Base-by-base conservation (phyloP, 768 basidiomycete genomes). In the Amanita muscaria region DNA sequence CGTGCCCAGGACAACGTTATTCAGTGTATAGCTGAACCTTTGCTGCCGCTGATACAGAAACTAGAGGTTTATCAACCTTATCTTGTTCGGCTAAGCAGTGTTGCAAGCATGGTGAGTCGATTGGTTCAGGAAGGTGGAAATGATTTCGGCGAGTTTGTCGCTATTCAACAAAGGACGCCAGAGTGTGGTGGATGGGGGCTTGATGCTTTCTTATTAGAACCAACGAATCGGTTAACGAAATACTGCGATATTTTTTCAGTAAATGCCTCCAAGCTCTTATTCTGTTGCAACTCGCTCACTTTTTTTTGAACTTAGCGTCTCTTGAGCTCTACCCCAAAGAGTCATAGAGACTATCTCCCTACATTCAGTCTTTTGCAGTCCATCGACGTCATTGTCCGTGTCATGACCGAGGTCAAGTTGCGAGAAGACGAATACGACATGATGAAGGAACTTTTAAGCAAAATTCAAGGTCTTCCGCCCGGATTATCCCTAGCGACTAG, bases 1-100 rank as follows among this genome's bases (percentile, higher is more conserved):
- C 54, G 59, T 0, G 52, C 33, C 67, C 31, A 73, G 48, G 58
- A 64, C 41, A 60, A 72, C 1, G 60, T 74, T 36, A 61, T 83
- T 11, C 64, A 68, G 41, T 61, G 70, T 14, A 60, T 91, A 22
- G 79, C 85, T 6, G 74, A 77, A 9, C 61, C 68, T 0, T 61
- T 93, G 22, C 66, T 76, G 5, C 58, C 64, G 1, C 84, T 84
- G 56, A 72, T 91, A 11, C 65, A 75, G 1, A 72, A 69, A 35
- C 63, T 91, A 24, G 87, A 93, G 59, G 75, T 88, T 7, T 88
- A 96, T 53, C 88, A 91, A 59, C 84, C 88, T 15, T 94, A 92
- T 61, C 64, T 94, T 4, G 80, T 86, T 14, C 69, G 77, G 36
- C 70, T 92, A 27, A 80, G 81, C 35, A 69, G 70, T 27, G 76